Conservation (phyloP, 768 basidiomycete genomes). For the Paxillus rubicundulus region DNA sequence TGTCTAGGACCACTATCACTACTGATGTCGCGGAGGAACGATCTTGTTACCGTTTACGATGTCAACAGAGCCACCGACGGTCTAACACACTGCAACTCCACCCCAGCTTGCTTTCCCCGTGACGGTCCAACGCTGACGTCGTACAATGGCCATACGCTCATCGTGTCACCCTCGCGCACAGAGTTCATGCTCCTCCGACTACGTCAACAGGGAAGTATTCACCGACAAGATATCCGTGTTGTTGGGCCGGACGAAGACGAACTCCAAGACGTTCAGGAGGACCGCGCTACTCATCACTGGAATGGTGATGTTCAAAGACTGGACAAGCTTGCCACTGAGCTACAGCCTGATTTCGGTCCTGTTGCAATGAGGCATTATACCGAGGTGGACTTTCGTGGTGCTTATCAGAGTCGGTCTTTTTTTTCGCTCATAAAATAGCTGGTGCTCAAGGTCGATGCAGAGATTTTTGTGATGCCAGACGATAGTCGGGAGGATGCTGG, state of each 20-base stretch:
- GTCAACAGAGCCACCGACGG: conserved; percentile 41
- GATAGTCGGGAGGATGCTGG: conserved; percentile 33
- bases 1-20: conserved; percentile 49
- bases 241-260: conserved; percentile 13
- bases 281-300: conserved; percentile 33
- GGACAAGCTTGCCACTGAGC: conserved; percentile 22
- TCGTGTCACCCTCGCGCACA: conserved; percentile 27
- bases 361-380: conserved; percentile 44
- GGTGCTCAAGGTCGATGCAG: conserved; percentile 31
- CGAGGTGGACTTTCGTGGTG: conserved; percentile 47
- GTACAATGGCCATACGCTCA: conserved; percentile 33
- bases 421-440: background rate
- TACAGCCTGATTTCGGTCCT: conserved; percentile 40
- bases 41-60: conserved; percentile 63
- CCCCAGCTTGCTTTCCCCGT: conserved; percentile 41
- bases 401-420: conserved; percentile 53
- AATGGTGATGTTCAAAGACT: conserved; percentile 40
- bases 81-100: conserved; percentile 43
- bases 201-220: conserved; percentile 45
- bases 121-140: conserved; percentile 20
- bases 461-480: conserved; percentile 36
- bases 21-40: conserved; percentile 58
- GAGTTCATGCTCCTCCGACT: conserved; percentile 44
- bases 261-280: background rate
- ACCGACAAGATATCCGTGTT: conserved; percentile 39